A percentile compares a stretch with the other conserved stretches of the same genome.
These are phyloP conservation scores for Lactarius deliciosus DNA, from an alignment of 768 basidiomycete genomes.

Conservation along the genomic window DNA sequence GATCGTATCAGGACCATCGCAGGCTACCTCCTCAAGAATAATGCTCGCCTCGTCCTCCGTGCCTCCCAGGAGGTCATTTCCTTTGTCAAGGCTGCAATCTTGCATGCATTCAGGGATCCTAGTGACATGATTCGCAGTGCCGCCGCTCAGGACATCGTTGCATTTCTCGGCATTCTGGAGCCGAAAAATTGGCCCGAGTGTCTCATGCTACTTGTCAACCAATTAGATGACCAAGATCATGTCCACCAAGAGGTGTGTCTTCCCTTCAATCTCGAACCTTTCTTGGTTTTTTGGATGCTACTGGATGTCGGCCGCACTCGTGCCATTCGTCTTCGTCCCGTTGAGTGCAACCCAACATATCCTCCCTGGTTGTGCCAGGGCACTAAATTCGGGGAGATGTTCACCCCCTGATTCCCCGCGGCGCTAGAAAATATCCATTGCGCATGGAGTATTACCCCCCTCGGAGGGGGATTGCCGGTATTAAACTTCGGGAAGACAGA, in stretches of 20 bases:
- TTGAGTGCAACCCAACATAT: neutral
- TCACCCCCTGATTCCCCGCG: neutral
- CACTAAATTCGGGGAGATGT: neutral
- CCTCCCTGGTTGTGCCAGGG: neutral
- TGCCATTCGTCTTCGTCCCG: neutral
- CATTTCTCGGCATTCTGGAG: constrained; percentile 84
- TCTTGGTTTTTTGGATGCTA: neutral
- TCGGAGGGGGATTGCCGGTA: neutral
- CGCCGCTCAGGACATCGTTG: constrained; percentile 89
- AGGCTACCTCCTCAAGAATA: constrained; percentile 96
- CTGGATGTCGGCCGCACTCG: constrained; percentile 1
- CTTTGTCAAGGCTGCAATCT: constrained; percentile 73
- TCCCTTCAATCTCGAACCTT: neutral
- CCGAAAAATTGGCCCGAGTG: constrained; percentile 96
- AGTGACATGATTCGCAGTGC: constrained; percentile 91
- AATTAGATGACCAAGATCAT: constrained; percentile 72
- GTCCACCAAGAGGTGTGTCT: constrained; percentile 80
- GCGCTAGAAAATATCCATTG: neutral
- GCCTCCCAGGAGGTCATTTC: constrained; percentile 63
- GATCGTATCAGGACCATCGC: constrained; percentile 94
- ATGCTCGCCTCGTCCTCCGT: constrained; percentile 72
- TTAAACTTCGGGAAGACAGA: constrained; percentile 1
- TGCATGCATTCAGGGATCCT: constrained; percentile 77
- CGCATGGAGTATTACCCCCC: neutral
- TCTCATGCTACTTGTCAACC: constrained; percentile 76